Percentiles rank a stretch among this genome's conserved stretches.
These are phyloP conservation scores for Pseudocercospora vitis DNA, from an alignment of 2,329 filamentous ascomycete genomes.

Conservation along the genomic window DNA sequence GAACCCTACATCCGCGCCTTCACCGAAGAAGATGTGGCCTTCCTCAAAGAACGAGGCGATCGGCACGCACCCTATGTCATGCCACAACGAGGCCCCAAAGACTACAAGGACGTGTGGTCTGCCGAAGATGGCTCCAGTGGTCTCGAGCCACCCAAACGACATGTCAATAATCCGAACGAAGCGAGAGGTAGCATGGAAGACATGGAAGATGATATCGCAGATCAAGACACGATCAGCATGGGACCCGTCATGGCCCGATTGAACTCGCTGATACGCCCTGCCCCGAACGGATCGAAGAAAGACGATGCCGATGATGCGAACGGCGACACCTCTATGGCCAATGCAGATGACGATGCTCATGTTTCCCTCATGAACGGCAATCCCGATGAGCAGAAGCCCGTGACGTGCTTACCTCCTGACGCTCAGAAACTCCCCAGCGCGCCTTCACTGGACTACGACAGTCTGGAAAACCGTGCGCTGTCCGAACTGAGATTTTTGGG, in stretches of 20 bases:
- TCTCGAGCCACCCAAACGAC: conserved; percentile 66
- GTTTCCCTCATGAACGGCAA: conserved; percentile 30
- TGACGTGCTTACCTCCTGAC: conserved; percentile 66
- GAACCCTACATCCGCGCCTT: conserved; percentile 89
- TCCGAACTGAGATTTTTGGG: conserved; percentile 89
- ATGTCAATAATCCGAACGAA: conserved; percentile 72
- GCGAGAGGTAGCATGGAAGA: conserved; percentile 82
- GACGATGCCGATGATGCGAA: conserved; percentile 47
- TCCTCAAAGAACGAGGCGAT: conserved; percentile 83
- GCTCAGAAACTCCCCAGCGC: conserved; percentile 30
- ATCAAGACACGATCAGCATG: conserved; percentile 85
- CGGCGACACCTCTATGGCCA: conserved; percentile 45
- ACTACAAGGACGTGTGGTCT: conserved; percentile 89
- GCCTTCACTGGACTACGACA: conserved; percentile 72
- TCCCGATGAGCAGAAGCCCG: conserved; percentile 54
- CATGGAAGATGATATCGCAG: conserved; percentile 80
- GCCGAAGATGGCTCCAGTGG: conserved; percentile 85
- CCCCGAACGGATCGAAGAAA: conserved; percentile 52
- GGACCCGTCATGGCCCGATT: conserved; percentile 83
- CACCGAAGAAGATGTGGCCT: conserved; percentile 90
- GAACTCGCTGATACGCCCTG: conserved; percentile 76
- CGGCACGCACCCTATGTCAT: conserved; percentile 80
- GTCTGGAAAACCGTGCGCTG: conserved; percentile 87
- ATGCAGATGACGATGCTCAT: conserved; percentile 46
- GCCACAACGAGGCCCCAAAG: conserved; percentile 77